phyloP scores from a whole-genome alignment of 495 filamentous ascomycete species.

The Daldinia concentrica region DNA sequence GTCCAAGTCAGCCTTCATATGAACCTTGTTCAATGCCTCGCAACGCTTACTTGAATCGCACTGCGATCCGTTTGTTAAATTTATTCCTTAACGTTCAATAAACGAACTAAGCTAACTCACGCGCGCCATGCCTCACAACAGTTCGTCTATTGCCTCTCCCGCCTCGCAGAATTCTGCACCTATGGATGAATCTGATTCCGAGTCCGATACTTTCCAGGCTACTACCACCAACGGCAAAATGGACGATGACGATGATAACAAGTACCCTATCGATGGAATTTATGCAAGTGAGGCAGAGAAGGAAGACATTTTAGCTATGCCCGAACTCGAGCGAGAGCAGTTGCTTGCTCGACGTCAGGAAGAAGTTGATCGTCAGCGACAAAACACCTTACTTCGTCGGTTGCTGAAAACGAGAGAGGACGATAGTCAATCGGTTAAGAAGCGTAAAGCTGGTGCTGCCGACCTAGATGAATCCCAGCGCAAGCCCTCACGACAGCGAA shows the following conservation, averaged over 20 bases:
- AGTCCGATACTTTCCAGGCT: constrained; percentile 64
- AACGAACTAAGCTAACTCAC: constrained; percentile 5
- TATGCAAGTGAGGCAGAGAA: constrained; percentile 84
- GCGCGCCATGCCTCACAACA: constrained; percentile 5
- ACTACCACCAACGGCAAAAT: constrained; percentile 55
- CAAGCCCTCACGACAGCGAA: constrained; percentile 84
- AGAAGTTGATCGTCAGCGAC: constrained; percentile 78
- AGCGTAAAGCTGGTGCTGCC: constrained; percentile 80
- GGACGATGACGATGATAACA: constrained; percentile 67
- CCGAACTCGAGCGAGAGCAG: constrained; percentile 89
- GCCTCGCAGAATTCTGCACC: constrained; percentile 82
- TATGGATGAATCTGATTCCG: constrained; percentile 90
- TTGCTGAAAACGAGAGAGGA: constrained; percentile 61
- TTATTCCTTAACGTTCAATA: neutral
- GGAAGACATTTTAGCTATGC: constrained; percentile 81
- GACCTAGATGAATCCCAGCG: constrained; percentile 76
- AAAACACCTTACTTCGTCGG: constrained; percentile 84
- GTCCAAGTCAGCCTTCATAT: neutral
- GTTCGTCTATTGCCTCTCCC: constrained; percentile 62
- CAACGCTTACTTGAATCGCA: neutral
- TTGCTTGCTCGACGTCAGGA: constrained; percentile 89
- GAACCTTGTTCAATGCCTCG: neutral
- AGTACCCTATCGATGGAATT: constrained; percentile 89
- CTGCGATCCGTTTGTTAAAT: neutral
- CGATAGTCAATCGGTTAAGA: constrained; percentile 60